A percentile compares a stretch with the other conserved stretches of the same genome.
These are phyloP conservation scores for Vitis labrusca DNA, from an alignment of 164 flowering plant species.

Conservation along the genomic window DNA sequence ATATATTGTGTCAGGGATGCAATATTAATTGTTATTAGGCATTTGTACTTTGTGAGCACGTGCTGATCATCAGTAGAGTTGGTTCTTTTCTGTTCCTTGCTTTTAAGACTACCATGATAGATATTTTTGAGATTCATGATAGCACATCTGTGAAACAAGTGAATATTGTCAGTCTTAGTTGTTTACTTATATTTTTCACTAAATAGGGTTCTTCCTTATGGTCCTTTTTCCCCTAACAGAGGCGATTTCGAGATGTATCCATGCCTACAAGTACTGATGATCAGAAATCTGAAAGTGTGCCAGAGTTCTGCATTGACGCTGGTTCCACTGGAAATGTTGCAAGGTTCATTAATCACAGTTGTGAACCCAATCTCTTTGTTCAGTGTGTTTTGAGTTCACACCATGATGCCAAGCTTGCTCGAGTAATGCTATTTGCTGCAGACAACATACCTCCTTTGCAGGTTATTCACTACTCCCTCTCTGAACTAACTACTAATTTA, in stretches of 20 bases:
- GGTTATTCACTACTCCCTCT: constrained; percentile 35
- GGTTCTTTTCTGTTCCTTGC: too few relatives aligned
- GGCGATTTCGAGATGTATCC: constrained; percentile 50
- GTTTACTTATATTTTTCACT: too few relatives aligned
- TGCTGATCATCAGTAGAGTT: too few relatives aligned
- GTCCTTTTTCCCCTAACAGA: constrained; percentile 33
- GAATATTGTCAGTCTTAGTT: too few relatives aligned
- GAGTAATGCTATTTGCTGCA: constrained; percentile 78
- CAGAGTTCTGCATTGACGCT: constrained; percentile 92
- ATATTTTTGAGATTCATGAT: too few relatives aligned
- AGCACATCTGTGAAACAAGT: too few relatives aligned
- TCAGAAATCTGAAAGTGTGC: constrained; percentile 40
- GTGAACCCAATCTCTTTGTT: constrained; percentile 88
- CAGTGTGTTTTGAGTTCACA: constrained; percentile 85
- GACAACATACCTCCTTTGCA: constrained; percentile 87
- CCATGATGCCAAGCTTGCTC: constrained; percentile 69
- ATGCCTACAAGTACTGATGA: constrained; percentile 34
- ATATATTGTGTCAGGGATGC: too few relatives aligned
- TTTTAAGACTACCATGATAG: too few relatives aligned
- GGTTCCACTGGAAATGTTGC: constrained; percentile 70
- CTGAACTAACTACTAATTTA: too few relatives aligned
- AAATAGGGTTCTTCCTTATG: too few relatives aligned
- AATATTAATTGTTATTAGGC: too few relatives aligned
- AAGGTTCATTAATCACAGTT: constrained; percentile 90
- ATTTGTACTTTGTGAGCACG: too few relatives aligned